phyloP scores from a whole-genome alignment of 2,329 filamentous ascomycete species.

The Didymella glomerata region DNA sequence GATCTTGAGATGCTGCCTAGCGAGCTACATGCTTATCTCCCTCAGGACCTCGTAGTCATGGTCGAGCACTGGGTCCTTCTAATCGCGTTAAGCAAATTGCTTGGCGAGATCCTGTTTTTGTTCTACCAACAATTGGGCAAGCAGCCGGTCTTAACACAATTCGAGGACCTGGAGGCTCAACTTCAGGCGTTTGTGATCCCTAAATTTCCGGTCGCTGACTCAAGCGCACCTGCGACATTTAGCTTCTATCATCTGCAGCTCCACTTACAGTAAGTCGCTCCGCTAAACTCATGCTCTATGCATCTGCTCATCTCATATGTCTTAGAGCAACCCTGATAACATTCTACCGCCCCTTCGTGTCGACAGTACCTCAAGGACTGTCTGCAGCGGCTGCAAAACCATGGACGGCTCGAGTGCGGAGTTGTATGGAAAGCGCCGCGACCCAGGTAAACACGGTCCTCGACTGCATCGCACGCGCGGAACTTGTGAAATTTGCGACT shows the following conservation, averaged over 20 bases:
- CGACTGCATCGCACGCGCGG: slow-evolving; percentile 15
- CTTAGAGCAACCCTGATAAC: slow-evolving; percentile 13
- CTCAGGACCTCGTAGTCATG: background rate
- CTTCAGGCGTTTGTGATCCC: background rate
- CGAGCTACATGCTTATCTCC: background rate
- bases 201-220: no score
- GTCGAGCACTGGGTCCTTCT: slow-evolving; percentile 7
- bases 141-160: background rate
- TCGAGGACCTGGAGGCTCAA: slow-evolving; percentile 3
- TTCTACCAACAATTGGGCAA: slow-evolving; percentile 9
- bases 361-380: slow-evolving; percentile 1
- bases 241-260: slow-evolving; percentile 13
- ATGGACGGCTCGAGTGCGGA: slow-evolving; percentile 7
- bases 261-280: slow-evolving; percentile 11
- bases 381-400: background rate
- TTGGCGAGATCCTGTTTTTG: slow-evolving; percentile 8
- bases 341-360: slow-evolving; percentile 17
- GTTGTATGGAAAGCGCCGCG: slow-evolving; percentile 13
- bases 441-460: slow-evolving; percentile 9
- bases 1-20: background rate
- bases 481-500: slow-evolving; percentile 10
- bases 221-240: background rate
- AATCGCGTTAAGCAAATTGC: slow-evolving; percentile 4
- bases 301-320: background rate
- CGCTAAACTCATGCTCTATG: background rate